phyloP scores from a whole-genome alignment of 2,329 filamentous ascomycete genomes.

The Ophiostoma triangulosporum region DNA sequence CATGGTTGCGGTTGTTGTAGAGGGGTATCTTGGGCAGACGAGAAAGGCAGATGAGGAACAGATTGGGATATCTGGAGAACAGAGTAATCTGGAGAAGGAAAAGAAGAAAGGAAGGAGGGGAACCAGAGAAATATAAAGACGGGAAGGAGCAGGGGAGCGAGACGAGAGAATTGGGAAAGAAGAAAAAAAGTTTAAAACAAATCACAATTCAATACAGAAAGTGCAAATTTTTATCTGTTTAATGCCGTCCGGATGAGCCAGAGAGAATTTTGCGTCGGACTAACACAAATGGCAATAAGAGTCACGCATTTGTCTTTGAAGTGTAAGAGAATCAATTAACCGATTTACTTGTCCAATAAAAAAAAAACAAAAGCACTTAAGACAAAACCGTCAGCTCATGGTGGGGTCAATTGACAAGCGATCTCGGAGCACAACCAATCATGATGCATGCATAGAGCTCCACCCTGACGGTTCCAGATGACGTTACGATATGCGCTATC shows the following conservation, averaged over 20 bases:
- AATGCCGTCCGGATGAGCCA: not conserved
- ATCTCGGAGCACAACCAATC: slow-evolving; percentile 7
- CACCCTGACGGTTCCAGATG: not conserved
- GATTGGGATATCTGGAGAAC: slow-evolving; percentile 1
- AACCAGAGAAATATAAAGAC: not conserved
- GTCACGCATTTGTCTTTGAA: not conserved
- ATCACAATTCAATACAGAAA: not conserved
- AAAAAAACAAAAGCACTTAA: not conserved
- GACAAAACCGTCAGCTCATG: slow-evolving; percentile 2
- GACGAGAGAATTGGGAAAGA: slow-evolving; percentile 9
- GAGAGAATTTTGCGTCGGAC: slow-evolving; percentile 7
- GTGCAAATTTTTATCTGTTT: not conserved
- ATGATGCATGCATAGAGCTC: not conserved
- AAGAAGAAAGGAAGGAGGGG: not conserved
- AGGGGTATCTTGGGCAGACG: not conserved
- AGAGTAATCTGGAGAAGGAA: not conserved
- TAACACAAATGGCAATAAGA: not conserved
- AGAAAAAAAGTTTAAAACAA: not conserved
- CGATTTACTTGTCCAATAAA: not conserved
- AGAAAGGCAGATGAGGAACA: not conserved
- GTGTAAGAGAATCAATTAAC: not conserved
- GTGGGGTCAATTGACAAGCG: slow-evolving; percentile 5
- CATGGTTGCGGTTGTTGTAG: slow-evolving; percentile 12
- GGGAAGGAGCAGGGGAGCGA: slow-evolving; percentile 14
- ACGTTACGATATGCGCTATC: no score